These are phyloP conservation scores for Oldenlandia corymbosa DNA, from an alignment of 257 asterid species.

Conservation along the genomic window DNA sequence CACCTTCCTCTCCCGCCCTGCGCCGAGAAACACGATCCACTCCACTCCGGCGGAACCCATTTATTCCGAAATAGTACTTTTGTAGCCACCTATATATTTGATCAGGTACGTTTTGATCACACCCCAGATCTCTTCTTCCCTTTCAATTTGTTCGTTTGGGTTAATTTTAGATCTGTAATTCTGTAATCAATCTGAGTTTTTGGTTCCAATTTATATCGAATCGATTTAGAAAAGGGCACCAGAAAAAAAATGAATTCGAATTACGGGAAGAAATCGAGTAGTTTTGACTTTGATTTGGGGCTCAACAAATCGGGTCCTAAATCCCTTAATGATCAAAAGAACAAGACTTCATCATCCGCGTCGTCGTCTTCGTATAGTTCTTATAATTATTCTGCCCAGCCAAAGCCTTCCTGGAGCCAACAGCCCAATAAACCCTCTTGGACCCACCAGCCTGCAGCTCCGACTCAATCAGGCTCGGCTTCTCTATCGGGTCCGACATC, in stretches of 20 bases:
- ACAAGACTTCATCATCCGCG: constrained; percentile 38
- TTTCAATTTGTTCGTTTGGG: neutral
- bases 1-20: neutral
- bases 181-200: neutral
- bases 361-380: constrained; percentile 29
- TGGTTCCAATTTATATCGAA: neutral
- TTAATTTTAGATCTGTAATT: neutral
- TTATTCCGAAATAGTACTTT: neutral
- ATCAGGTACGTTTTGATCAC: constrained; percentile 21
- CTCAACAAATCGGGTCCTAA: constrained; percentile 48
- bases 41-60: constrained; percentile 7
- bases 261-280: constrained; percentile 63
- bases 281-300: constrained; percentile 85
- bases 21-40: neutral
- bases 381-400: constrained; percentile 37
- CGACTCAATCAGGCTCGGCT: constrained; percentile 34
- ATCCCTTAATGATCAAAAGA: constrained; percentile 64
- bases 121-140: constrained; percentile 18
- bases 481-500: constrained; percentile 59
- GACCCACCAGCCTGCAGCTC: constrained; percentile 70
- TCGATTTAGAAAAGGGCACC: constrained; percentile 6
- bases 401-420: constrained; percentile 51
- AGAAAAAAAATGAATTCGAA: constrained; percentile 55
- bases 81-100: constrained; percentile 1
- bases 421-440: constrained; percentile 55